These are phyloP conservation scores for Pyrus bretschneideri DNA, from an alignment of 306 rosid genomes.

Conservation along the genomic window DNA sequence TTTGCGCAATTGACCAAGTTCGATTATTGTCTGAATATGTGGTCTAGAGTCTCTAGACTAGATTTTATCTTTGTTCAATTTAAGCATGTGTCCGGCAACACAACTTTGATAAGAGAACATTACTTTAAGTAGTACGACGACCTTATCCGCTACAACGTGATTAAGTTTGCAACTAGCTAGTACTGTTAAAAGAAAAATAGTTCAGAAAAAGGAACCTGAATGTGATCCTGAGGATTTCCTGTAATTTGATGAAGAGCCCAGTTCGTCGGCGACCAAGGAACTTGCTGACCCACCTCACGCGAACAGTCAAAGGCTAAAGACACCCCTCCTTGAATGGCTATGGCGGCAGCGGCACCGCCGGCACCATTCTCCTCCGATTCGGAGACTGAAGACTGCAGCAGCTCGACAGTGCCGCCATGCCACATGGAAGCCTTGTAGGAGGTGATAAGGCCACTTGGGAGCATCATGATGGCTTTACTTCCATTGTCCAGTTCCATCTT, in stretches of 20 bases:
- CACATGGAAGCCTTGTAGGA: slow-evolving; percentile 84
- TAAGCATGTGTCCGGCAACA: no score
- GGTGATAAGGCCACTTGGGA: slow-evolving; percentile 73
- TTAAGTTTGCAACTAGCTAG: neutral
- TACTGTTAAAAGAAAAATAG: neutral
- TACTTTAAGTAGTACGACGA: no score
- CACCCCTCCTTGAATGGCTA: slow-evolving; percentile 62
- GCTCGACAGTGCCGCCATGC: slow-evolving; percentile 77
- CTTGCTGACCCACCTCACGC: neutral
- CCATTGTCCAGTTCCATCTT: slow-evolving; percentile 64
- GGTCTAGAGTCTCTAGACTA: no score
- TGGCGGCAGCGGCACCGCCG: neutral
- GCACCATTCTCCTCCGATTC: slow-evolving; percentile 37
- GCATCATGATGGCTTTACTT: slow-evolving; percentile 54
- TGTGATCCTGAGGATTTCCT: slow-evolving; percentile 48
- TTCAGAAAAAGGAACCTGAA: slow-evolving; percentile 43
- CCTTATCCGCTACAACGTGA: neutral
- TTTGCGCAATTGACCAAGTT: no score
- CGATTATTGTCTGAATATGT: no score
- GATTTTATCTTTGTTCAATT: no score
- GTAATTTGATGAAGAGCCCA: slow-evolving; percentile 55
- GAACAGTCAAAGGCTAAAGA: slow-evolving; percentile 43
- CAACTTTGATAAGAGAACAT: no score
- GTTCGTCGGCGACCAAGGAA: slow-evolving; percentile 48
- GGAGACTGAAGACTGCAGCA: slow-evolving; percentile 61